Base-by-base conservation (phyloP, 352 stramenopile species). In the Pythium brassicae region DNA sequence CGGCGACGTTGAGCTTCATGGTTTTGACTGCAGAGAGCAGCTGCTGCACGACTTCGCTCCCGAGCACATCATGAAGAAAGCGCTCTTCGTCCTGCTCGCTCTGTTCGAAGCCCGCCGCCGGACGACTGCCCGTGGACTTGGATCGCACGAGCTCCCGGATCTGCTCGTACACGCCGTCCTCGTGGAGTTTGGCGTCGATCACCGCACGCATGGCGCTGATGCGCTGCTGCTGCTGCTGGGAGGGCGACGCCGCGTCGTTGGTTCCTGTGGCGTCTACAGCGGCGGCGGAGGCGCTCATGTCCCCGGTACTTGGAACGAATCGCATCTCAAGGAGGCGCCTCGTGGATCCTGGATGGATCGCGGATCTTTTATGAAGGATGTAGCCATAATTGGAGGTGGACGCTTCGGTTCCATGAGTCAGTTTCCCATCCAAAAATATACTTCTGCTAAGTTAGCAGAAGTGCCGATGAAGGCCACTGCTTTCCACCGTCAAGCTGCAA, bases 41-140 rank as follows among this genome's bases (percentile, higher is more conserved):
- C 44, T 88, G 78, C 59, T 89, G 74, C n/a, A 91, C 75, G 9
- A 91, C 49, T 25, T 91, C 80, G 61, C 78, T 91, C 58, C 90
- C 69, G 14, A 93, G 55, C 12, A 93, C 72, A 14, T 87, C 71
- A 7, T 63, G 66, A 11, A 92, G 72, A 10, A 91, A 39, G 9
- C 63, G 47, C 26, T 76, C 73, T 40, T 74, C 58, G 5, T 59
- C 52, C 0, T 12, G 20, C 17, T 68, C 63, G 32, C 65, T 46
- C 17, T 35, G 35, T 0, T 42, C 45, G 2, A 11, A 22, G 6
- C 20, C 59, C 29, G 49, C 57, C 0, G 27, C 56, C 0, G 45
- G 23, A 4, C 12, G 29, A 15, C 54, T 46, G 0, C 44, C 19
- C 20, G 60, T 40, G 0, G 58, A 56, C 53, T 76, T 71, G n/a